These are phyloP conservation scores for Pseudozyma pruni DNA, from an alignment of 1,284 basidiomycete species.

Conservation along the genomic window DNA sequence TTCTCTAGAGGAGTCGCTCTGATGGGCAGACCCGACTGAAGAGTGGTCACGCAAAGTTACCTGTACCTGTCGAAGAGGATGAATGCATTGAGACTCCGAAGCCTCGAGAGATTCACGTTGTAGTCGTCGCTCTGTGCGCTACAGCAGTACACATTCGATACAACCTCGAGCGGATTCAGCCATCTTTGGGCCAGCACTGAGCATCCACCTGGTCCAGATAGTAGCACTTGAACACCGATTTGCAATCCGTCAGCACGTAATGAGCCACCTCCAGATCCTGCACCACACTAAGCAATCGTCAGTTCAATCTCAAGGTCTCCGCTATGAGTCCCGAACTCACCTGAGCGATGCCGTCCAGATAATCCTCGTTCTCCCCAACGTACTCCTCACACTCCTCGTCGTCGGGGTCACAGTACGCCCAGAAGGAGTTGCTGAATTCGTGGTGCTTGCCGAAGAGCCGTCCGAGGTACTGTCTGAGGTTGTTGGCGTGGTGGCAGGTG, in stretches of 20 bases:
- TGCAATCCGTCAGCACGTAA: constrained; percentile 2
- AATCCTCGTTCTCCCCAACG: background rate
- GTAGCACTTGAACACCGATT: constrained; percentile 2
- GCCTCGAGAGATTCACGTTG: too few relatives aligned
- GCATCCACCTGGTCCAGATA: constrained; percentile 6
- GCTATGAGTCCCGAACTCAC: background rate
- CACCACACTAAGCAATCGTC: too few relatives aligned
- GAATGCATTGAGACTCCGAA: too few relatives aligned
- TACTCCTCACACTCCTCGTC: background rate
- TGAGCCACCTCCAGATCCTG: background rate
- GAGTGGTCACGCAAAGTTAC: too few relatives aligned
- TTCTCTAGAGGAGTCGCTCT: too few relatives aligned
- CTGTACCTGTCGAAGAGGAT: too few relatives aligned
- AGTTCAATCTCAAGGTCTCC: too few relatives aligned
- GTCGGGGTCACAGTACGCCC: background rate
- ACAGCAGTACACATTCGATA: too few relatives aligned
- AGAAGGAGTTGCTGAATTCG: constrained; percentile 5
- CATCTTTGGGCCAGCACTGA: constrained; percentile 10
- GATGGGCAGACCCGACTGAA: too few relatives aligned
- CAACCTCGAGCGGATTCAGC: too few relatives aligned
- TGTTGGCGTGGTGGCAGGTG: background rate
- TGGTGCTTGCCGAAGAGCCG: background rate
- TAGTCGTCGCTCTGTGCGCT: too few relatives aligned
- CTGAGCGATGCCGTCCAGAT: background rate
- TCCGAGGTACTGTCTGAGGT: background rate